Base-by-base conservation (phyloP, 2,329 filamentous ascomycete genomes). In the Scytalidium lignicola region DNA sequence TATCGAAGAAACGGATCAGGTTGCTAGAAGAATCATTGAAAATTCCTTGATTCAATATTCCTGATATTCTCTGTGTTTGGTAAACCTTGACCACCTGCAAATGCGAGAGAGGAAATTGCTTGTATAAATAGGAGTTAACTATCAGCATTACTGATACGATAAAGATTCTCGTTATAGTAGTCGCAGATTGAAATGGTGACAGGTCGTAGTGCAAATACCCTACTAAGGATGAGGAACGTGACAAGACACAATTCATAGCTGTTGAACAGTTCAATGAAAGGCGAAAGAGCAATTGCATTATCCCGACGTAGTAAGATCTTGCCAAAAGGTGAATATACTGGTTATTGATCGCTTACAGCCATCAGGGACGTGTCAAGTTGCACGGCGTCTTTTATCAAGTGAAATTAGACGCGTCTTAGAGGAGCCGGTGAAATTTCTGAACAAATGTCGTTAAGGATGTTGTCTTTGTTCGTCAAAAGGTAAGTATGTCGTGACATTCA, bases 101-200 rank as follows among this genome's bases (percentile, higher is more conserved):
- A 66, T 2, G 64, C 64, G 18, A 61, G 55, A 2, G 62, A 54
- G 21, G 65, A 52, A 42, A 66, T 64, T 32, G 54, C 51, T 43
- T 65, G 52, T 49, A 66, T 60, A 29, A 66, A 52, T 20, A 48
- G 54, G 18, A 56, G 46, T 41, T 65, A 63, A 12, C 57, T 63
- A 1, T 53, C 53, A 3, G 44, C 54, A 32, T 55, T 61, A 41
- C 52, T 63, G 13, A 47, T 50, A 4, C 62, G 61, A 47, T 56
- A 66, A 3, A 44, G 47, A 13, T 49, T 39, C 7, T 54, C 43
- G 3, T 63, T 59, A 43, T 66, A 66, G 46, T 62, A 66, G 46
- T 66, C 64, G 48, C 64, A 66, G 22, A 65, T 60, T 37, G 60
- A 58, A 20, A 46, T 62, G 58, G 18, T 62, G 52, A 49, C 63